Base-by-base conservation (phyloP, 495 filamentous ascomycete species). In the Pyrenula aspistea region DNA sequence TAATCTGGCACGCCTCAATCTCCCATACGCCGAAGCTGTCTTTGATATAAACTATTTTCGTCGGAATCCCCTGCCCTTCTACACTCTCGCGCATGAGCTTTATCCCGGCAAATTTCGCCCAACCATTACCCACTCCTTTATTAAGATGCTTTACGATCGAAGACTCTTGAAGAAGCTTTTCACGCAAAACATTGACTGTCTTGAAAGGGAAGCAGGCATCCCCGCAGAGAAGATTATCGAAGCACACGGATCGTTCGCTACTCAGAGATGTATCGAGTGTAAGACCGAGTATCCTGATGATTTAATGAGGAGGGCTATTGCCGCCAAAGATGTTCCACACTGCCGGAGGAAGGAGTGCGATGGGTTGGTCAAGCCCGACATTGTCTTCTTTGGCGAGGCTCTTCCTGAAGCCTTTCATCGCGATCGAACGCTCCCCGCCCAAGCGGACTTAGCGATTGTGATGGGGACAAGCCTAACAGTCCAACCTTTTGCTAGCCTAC, bases 121-220 rank as follows among this genome's bases (percentile, higher is more conserved):
- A 1, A 97, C 91, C 2, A 72, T 95, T 56, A 81, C 88, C 2
- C 89, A 95, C 67, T 78, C 77, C 2, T 95, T 96, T 63, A 82
- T 96, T 57, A 79, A 80, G 10, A 62, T 86, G 25, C 80, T 96
- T 12, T 77, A 88, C 25, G 73, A 86, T 51, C 93, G 91, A 71
- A 81, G 82, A 2, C 72, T 91, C 25, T 73, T 98, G 12, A 71
- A 87, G 61, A 92, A 89, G 72, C 78, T 91, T 48, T 98, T 96
- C 71, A 95, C 94, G 2, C 93, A 98, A 68, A 98, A 98, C 67
- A 96, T 98, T 63, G 93, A 98, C 72, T 91, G 87, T 63, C 78
- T 98, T 22, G 93, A 98, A 70, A 83, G 92, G 25, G 77, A 82
- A 61, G 94, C 93, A 10, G 93, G 93, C 49, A 79, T 98, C 15